Evolutionary conservation across 2,329 filamentous ascomycete genomes (phyloP).

Genomic region (Aschersonia sp.): DNA sequence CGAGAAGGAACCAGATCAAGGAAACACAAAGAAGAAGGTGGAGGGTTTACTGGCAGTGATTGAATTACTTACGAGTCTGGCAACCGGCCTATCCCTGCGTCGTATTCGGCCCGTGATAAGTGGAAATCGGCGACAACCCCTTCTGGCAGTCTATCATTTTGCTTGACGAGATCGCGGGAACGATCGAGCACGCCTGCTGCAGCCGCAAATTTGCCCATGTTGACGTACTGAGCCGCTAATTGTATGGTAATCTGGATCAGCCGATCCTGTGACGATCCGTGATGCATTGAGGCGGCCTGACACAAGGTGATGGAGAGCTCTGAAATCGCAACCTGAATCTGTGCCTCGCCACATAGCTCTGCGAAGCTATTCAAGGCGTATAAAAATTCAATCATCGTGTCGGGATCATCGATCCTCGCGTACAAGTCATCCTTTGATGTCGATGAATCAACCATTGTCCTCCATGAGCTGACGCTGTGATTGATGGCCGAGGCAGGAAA

Average conservation of each 20-base stretch:
- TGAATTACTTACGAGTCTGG: slow-evolving; percentile 37
- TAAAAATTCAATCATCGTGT: slow-evolving; percentile 33
- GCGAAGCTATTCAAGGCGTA: slow-evolving; percentile 36
- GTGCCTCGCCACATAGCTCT: slow-evolving; percentile 33
- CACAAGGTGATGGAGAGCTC: slow-evolving; percentile 30
- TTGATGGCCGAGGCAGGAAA: slow-evolving; percentile 17
- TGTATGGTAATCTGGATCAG: slow-evolving; percentile 30
- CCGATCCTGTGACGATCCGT: slow-evolving; percentile 19
- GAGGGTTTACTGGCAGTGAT: background rate
- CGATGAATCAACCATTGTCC: slow-evolving; percentile 22
- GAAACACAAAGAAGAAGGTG: no score
- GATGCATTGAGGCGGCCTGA: slow-evolving; percentile 15
- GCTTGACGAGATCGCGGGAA: slow-evolving; percentile 33
- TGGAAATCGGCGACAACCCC: slow-evolving; percentile 40
- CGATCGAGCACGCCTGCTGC: slow-evolving; percentile 40
- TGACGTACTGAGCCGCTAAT: slow-evolving; percentile 38
- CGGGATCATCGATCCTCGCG: slow-evolving; percentile 31
- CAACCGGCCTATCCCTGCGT: slow-evolving; percentile 50
- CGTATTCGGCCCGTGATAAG: slow-evolving; percentile 61
- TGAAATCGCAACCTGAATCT: slow-evolving; percentile 29
- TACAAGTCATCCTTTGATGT: slow-evolving; percentile 25
- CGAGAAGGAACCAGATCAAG: no score
- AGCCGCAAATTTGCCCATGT: slow-evolving; percentile 34
- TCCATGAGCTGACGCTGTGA: slow-evolving; percentile 29
- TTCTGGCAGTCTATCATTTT: slow-evolving; percentile 20